Conservation (phyloP, 163 green algal genomes). For the Trebouxia gelatinosa region DNA sequence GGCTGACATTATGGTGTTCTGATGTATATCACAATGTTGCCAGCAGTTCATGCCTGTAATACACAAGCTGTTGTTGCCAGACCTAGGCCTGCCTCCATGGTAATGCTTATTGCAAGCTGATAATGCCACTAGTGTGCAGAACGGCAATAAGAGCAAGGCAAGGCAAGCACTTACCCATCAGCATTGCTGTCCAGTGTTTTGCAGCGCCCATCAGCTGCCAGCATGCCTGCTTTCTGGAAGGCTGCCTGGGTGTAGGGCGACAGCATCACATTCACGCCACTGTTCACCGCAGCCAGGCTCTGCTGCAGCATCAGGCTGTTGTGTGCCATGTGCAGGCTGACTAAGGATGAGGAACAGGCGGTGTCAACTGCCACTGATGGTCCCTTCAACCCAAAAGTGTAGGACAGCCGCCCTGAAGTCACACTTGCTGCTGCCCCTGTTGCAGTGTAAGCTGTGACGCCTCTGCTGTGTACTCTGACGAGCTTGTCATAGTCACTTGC, state of each 20-base stretch:
- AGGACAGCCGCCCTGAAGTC: conserved; percentile 61
- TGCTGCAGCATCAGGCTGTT: neutral
- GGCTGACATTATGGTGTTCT: too few relatives aligned
- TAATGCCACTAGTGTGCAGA: too few relatives aligned
- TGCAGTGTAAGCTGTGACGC: conserved; percentile 42
- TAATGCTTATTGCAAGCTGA: too few relatives aligned
- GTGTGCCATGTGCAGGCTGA: conserved; percentile 65
- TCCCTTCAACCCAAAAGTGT: conserved; percentile 69
- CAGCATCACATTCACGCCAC: conserved; percentile 35
- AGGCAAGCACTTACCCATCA: conserved; percentile 73
- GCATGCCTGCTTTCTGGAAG: conserved; percentile 72
- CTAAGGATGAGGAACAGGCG: conserved; percentile 78
- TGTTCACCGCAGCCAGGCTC: neutral
- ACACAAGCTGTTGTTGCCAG: too few relatives aligned
- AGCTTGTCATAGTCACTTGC: neutral
- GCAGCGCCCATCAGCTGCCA: conserved; percentile 77
- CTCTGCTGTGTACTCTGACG: conserved; percentile 1
- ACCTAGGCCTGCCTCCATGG: too few relatives aligned
- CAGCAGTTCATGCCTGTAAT: too few relatives aligned
- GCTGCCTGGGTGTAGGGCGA: conserved; percentile 37
- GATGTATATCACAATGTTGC: too few relatives aligned
- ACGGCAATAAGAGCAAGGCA: too few relatives aligned
- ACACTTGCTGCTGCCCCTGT: conserved; percentile 37
- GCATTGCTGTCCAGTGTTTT: conserved; percentile 83
- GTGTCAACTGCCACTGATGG: conserved; percentile 73